Conservation (phyloP, 345 rosid species). For the Erucastrum elatum region DNA sequence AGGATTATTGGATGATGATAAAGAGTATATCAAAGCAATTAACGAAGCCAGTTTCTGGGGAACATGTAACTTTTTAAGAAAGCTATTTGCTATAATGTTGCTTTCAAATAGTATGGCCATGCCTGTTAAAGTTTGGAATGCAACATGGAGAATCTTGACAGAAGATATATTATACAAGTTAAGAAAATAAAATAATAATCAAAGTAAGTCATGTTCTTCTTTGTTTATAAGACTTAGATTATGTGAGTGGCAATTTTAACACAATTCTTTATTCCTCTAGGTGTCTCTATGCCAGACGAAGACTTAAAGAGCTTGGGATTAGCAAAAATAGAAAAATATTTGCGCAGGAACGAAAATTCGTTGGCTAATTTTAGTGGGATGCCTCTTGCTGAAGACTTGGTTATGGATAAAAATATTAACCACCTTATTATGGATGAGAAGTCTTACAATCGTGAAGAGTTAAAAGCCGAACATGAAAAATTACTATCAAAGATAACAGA, state of each 20-base stretch:
- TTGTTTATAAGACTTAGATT: background rate
- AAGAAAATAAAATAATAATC: background rate
- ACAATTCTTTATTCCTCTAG: background rate
- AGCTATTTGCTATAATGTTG: background rate
- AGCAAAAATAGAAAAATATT: background rate
- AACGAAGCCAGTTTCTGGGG: background rate
- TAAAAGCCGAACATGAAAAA: background rate
- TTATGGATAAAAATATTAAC: background rate
- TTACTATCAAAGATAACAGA: background rate
- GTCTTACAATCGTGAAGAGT: background rate
- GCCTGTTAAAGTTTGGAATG: background rate
- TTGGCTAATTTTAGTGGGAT: background rate
- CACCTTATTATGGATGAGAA: background rate
- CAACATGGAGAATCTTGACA: background rate
- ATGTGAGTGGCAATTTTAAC: background rate
- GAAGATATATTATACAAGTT: background rate
- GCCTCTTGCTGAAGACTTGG: background rate
- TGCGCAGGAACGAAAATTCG: background rate
- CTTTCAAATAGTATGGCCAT: background rate
- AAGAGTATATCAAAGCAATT: background rate
- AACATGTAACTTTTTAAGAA: background rate
- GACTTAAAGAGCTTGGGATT: background rate
- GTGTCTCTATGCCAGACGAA: background rate
- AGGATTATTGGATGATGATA: background rate
- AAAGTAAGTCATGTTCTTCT: background rate